These are phyloP conservation scores for Mortierella sp. DNA, from an alignment of 371 early-diverging fungal species.

Conservation along the genomic window DNA sequence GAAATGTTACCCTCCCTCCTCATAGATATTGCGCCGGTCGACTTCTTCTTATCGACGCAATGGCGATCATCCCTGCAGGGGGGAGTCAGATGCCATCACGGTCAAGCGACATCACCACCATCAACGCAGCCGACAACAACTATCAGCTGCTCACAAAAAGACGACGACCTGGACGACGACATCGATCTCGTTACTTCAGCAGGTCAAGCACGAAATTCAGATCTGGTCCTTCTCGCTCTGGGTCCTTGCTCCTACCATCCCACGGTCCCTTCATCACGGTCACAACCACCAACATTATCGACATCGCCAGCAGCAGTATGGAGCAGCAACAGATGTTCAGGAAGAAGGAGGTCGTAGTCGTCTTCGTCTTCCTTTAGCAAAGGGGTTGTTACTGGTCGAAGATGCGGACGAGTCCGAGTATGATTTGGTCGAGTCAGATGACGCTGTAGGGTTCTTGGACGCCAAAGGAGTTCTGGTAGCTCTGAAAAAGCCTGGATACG, in stretches of 20 bases:
- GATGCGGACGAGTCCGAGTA: not conserved
- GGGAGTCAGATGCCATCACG: not conserved
- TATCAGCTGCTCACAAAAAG: too few species aligned
- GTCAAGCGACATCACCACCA: not conserved
- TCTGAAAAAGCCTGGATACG: not conserved
- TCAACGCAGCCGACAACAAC: not conserved
- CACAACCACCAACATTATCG: not conserved
- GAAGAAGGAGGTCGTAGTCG: not conserved
- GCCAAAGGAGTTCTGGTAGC: not conserved
- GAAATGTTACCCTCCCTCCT: too few species aligned
- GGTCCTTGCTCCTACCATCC: constrained; percentile 20
- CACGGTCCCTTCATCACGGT: not conserved
- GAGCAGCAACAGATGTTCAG: not conserved
- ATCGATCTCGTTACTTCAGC: not conserved
- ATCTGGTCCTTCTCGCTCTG: constrained; percentile 26
- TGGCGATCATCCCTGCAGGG: not conserved
- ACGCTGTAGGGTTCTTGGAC: not conserved
- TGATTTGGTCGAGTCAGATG: not conserved
- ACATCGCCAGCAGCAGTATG: not conserved
- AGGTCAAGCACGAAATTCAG: constrained; percentile 20
- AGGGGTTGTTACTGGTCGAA: too few species aligned
- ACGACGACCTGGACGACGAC: constrained; percentile 4
- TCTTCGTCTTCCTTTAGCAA: not conserved
- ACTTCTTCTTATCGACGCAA: not conserved
- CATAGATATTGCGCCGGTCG: not conserved